These are phyloP conservation scores for Aspergillus amoenus DNA, from an alignment of 2,329 filamentous ascomycete genomes.

Conservation along the genomic window DNA sequence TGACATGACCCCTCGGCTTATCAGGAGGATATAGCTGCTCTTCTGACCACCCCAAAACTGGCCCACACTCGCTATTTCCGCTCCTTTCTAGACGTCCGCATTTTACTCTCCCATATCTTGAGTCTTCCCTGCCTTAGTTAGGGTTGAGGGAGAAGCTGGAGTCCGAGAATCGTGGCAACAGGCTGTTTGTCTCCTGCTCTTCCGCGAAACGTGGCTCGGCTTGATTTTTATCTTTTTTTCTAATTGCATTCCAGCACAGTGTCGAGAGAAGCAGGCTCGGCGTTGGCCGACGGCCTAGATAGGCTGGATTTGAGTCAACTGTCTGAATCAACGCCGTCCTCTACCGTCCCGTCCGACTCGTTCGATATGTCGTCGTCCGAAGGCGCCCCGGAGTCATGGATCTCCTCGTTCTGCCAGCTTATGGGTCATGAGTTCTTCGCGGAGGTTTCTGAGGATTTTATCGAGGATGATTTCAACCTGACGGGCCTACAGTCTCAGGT, in stretches of 20 bases:
- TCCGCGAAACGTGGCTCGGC: neutral
- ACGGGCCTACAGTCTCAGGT: slow-evolving; percentile 94
- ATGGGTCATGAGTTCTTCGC: slow-evolving; percentile 98
- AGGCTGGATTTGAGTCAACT: slow-evolving; percentile 48
- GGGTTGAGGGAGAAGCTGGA: slow-evolving; percentile 5
- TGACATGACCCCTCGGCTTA: slow-evolving; percentile 32
- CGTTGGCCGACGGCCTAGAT: slow-evolving; percentile 49
- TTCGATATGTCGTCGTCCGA: slow-evolving; percentile 47
- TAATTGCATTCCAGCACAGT: slow-evolving; percentile 40
- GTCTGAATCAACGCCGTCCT: slow-evolving; percentile 44
- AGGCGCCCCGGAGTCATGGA: slow-evolving; percentile 81
- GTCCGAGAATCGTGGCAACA: slow-evolving; percentile 2
- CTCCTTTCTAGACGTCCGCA: neutral
- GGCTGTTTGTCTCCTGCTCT: slow-evolving; percentile 5
- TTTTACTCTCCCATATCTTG: neutral
- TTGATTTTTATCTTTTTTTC: slow-evolving; percentile 6
- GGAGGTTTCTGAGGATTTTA: slow-evolving; percentile 97
- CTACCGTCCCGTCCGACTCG: slow-evolving; percentile 36
- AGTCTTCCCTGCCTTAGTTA: neutral
- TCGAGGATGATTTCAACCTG: slow-evolving; percentile 99
- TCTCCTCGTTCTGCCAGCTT: slow-evolving; percentile 92
- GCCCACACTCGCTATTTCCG: neutral
- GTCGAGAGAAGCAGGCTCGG: slow-evolving; percentile 46
- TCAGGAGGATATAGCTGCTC: slow-evolving; percentile 18
- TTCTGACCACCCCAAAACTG: slow-evolving; percentile 6